These are phyloP conservation scores for Phaffia tasmanica DNA, from an alignment of 768 basidiomycete species.

Conservation along the genomic window DNA sequence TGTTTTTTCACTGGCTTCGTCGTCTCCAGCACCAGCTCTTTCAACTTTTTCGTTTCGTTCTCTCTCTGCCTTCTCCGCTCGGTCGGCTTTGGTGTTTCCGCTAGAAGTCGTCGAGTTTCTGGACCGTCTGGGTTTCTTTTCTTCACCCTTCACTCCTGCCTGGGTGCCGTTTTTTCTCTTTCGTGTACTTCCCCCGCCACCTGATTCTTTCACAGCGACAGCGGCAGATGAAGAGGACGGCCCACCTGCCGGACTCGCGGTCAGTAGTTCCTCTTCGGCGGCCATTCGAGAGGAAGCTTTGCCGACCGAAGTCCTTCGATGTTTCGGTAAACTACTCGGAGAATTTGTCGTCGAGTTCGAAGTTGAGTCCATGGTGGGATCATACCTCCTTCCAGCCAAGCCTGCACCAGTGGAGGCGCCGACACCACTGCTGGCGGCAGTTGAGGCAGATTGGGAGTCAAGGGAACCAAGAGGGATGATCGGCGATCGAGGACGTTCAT, in stretches of 20 bases:
- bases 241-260: no score
- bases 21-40: not conserved
- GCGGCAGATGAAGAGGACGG: no score
- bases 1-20: not conserved
- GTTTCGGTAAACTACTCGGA: not conserved
- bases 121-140: not conserved
- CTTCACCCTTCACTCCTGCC: not conserved
- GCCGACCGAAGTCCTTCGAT: not conserved
- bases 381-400: not conserved
- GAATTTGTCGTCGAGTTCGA: not conserved
- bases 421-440: not conserved
- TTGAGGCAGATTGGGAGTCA: not conserved
- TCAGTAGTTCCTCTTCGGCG: no score
- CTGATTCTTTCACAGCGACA: not conserved
- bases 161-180: not conserved
- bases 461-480: not conserved
- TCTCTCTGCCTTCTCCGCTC: not conserved
- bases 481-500: not conserved
- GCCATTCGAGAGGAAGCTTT: no score
- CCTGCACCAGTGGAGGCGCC: not conserved
- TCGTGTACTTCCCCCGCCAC: constrained; percentile 13
- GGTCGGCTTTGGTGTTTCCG: not conserved
- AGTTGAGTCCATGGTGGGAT: constrained; percentile 6
- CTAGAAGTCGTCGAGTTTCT: not conserved
- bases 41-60: not conserved